Conservation (phyloP, 305 asterid genomes). For the Nicotiana rustica region DNA sequence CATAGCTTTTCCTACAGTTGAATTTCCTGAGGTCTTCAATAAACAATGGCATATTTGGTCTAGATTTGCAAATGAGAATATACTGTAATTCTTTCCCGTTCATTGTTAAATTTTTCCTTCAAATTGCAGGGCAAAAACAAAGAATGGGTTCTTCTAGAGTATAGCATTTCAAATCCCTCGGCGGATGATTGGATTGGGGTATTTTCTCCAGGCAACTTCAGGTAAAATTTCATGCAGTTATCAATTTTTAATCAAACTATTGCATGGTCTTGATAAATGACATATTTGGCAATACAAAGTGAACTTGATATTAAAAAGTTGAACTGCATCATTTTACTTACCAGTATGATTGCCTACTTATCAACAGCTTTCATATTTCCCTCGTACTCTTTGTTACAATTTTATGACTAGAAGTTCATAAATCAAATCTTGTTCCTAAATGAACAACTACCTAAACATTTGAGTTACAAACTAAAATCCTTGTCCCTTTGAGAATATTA, state of each 20-base stretch:
- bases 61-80: slow-evolving; percentile 17
- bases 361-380: not conserved
- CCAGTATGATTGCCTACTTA: slow-evolving; percentile 19
- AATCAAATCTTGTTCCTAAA: not conserved
- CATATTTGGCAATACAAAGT: not conserved
- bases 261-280: slow-evolving; percentile 25
- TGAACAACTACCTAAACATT: slow-evolving; percentile 7
- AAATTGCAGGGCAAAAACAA: slow-evolving; percentile 53
- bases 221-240: slow-evolving; percentile 45
- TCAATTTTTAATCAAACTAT: not conserved
- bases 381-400: not conserved
- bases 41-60: not conserved
- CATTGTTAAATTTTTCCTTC: slow-evolving; percentile 9
- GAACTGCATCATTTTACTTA: slow-evolving; percentile 11
- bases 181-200: slow-evolving; percentile 86
- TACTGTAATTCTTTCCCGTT: not conserved
- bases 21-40: not conserved
- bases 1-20: not conserved
- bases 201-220: slow-evolving; percentile 88
- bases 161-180: slow-evolving; percentile 57
- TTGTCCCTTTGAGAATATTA: not conserved
- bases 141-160: slow-evolving; percentile 69
- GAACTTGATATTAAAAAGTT: slow-evolving; percentile 7
- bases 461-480: not conserved
- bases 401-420: not conserved